These are phyloP conservation scores for Cladosporium sp. DNA, from an alignment of 2,329 filamentous ascomycete genomes.

Conservation along the genomic window DNA sequence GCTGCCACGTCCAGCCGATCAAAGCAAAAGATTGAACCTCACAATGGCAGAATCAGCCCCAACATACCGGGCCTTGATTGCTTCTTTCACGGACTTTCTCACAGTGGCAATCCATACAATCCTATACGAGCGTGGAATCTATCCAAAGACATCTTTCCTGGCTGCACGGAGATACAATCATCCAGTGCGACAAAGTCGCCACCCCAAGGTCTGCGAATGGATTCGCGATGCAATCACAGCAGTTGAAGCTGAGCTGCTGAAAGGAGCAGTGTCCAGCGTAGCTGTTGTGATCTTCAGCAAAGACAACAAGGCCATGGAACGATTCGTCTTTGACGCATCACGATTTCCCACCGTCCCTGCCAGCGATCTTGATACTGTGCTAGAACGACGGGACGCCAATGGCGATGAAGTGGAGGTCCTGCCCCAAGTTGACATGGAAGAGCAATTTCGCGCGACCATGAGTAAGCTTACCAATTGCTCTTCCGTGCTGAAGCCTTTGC, in stretches of 20 bases:
- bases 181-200: slow-evolving; percentile 77
- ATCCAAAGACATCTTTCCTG: slow-evolving; percentile 73
- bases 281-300: slow-evolving; percentile 54
- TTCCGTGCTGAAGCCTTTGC: slow-evolving; percentile 55
- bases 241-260: slow-evolving; percentile 65
- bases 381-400: slow-evolving; percentile 37
- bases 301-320: slow-evolving; percentile 52
- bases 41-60: slow-evolving; percentile 11
- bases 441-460: slow-evolving; percentile 67
- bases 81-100: slow-evolving; percentile 73
- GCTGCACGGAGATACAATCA: slow-evolving; percentile 77
- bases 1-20: no score
- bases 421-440: slow-evolving; percentile 56
- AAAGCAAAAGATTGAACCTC: background rate
- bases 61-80: slow-evolving; percentile 56
- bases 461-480: slow-evolving; percentile 58
- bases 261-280: slow-evolving; percentile 51
- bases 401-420: slow-evolving; percentile 25
- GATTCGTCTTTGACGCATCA: slow-evolving; percentile 58
- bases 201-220: slow-evolving; percentile 82
- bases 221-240: slow-evolving; percentile 75
- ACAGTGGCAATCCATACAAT: slow-evolving; percentile 81
- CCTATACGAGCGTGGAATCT: slow-evolving; percentile 75
- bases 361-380: slow-evolving; percentile 47
- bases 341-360: slow-evolving; percentile 49